Conservation (phyloP, 257 asterid species). For the Solanum piurae region DNA sequence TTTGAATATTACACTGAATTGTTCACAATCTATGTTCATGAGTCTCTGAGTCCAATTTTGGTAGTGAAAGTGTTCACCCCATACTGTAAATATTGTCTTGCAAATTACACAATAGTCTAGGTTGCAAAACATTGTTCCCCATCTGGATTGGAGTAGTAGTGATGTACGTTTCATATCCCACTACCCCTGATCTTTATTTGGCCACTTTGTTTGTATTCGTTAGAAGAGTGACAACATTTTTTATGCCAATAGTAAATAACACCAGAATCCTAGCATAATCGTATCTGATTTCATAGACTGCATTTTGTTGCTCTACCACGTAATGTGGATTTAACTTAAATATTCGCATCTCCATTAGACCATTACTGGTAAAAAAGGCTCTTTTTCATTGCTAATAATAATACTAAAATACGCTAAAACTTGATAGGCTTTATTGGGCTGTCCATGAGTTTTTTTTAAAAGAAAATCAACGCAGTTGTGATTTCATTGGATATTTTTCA, state of each 20-base stretch:
- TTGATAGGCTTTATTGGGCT: too few species aligned
- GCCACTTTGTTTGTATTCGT: neutral
- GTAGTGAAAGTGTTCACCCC: slow-evolving; percentile 1
- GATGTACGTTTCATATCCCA: neutral
- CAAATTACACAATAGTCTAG: neutral
- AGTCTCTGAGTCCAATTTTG: slow-evolving; percentile 29
- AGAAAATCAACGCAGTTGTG: too few species aligned
- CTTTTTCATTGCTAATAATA: neutral
- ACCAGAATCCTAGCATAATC: neutral
- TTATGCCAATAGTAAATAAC: neutral
- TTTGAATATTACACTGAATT: neutral
- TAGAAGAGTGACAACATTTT: neutral
- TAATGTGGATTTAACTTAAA: neutral
- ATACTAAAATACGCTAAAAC: neutral
- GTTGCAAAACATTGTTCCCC: neutral
- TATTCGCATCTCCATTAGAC: neutral
- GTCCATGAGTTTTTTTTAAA: too few species aligned
- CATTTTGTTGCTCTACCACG: neutral
- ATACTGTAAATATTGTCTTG: slow-evolving; percentile 1
- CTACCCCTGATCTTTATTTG: neutral
- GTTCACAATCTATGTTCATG: neutral
- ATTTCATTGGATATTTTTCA: neutral
- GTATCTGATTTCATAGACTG: neutral
- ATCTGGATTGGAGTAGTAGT: neutral
- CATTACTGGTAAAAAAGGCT: neutral